These are phyloP conservation scores for Paxillus involutus DNA, from an alignment of 768 basidiomycete species.

Conservation along the genomic window DNA sequence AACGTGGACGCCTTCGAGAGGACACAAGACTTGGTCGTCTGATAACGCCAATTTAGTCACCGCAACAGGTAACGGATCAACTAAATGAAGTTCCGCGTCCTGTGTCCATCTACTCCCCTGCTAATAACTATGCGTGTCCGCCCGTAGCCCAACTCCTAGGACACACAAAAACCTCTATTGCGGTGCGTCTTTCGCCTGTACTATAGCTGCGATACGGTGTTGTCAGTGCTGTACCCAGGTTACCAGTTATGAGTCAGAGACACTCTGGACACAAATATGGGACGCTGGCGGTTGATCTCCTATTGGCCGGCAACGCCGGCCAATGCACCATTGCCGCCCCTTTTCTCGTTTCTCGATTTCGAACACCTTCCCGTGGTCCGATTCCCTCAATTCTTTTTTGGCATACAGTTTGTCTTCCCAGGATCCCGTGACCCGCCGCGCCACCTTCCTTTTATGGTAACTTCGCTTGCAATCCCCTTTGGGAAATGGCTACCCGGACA, in stretches of 20 bases:
- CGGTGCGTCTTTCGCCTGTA: constrained; percentile 90
- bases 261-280: constrained; percentile 65
- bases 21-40: constrained; percentile 55
- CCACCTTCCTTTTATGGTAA: no score
- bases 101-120: constrained; percentile 94
- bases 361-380: no score
- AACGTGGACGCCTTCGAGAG: constrained; percentile 47
- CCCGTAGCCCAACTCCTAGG: constrained; percentile 95
- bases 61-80: constrained; percentile 29
- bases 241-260: no score
- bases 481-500: no score
- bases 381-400: no score
- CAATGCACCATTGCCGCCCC: no score
- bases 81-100: constrained; percentile 45
- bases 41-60: constrained; percentile 26
- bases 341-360: no score
- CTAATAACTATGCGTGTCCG: constrained; percentile 88
- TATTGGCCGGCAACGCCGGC: no score
- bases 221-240: constrained; percentile 29
- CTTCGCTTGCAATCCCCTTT: no score
- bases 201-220: constrained; percentile 77
- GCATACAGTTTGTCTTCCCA: no score
- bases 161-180: constrained; percentile 93
- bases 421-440: no score
- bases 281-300: constrained; percentile 61